Percentiles rank a stretch among this genome's conserved stretches.
Evolutionary conservation across 345 rosid genomes (phyloP).

Genomic region (Acer negundo): DNA sequence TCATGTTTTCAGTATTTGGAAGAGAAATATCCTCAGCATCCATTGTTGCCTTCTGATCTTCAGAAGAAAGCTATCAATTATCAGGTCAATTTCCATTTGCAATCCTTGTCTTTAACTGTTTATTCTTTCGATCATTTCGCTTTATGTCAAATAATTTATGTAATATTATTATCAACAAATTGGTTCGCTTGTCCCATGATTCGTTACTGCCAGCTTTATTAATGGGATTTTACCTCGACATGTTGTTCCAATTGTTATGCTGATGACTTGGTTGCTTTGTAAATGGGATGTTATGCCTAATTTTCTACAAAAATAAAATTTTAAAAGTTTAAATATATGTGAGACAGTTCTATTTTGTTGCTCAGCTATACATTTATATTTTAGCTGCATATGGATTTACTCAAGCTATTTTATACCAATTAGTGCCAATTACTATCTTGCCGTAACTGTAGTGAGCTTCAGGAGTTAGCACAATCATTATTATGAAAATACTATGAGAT

Average conservation of each 20-base stretch:
- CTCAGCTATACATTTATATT: background rate
- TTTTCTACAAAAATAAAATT: too few relatives aligned
- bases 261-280: too few relatives aligned
- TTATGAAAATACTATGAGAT: too few relatives aligned
- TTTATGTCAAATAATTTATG: too few relatives aligned
- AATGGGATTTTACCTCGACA: background rate
- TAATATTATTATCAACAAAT: too few relatives aligned
- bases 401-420: background rate
- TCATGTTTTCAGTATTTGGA: constrained; percentile 62
- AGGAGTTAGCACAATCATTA: too few relatives aligned
- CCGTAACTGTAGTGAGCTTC: background rate
- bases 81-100: constrained; percentile 45
- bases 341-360: background rate
- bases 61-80: constrained; percentile 59
- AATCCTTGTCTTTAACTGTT: too few relatives aligned
- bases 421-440: background rate
- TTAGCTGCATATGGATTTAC: background rate
- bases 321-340: too few relatives aligned
- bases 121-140: too few relatives aligned
- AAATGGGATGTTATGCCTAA: too few relatives aligned
- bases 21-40: constrained; percentile 75
- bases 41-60: constrained; percentile 66
- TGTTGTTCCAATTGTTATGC: background rate
- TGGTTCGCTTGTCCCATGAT: background rate
- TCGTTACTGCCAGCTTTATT: background rate